Conservation (phyloP, 306 rosid genomes). For the Hippophae tibetana region DNA sequence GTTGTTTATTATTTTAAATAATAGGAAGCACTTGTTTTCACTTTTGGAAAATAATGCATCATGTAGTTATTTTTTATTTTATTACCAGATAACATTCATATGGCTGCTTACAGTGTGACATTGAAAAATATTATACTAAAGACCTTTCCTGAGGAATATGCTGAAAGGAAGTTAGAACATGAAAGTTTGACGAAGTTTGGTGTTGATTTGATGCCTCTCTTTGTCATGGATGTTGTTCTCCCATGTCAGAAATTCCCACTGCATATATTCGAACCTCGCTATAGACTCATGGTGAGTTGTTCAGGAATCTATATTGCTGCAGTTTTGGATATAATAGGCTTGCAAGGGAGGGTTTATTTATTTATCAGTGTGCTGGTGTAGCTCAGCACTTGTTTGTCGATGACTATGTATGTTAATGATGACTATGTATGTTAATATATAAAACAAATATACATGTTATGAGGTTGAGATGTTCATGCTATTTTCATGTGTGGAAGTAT, state of each 20-base stretch:
- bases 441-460: too few species aligned
- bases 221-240: conserved; percentile 97
- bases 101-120: conserved; percentile 66
- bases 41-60: conserved; percentile 5
- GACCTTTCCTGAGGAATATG: conserved; percentile 87
- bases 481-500: too few species aligned
- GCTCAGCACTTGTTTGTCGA: too few species aligned
- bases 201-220: conserved; percentile 84
- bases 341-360: neutral
- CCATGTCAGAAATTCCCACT: conserved; percentile 90
- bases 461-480: too few species aligned
- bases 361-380: too few species aligned
- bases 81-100: conserved; percentile 7
- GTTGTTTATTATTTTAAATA: conserved; percentile 3
- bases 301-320: neutral
- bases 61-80: neutral
- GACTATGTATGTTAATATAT: too few species aligned
- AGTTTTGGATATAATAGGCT: neutral
- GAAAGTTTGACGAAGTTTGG: conserved; percentile 55
- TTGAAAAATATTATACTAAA: conserved; percentile 79
- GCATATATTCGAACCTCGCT: conserved; percentile 94
- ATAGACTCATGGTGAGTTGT: conserved; percentile 92
- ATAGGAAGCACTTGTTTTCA: conserved; percentile 2
- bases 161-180: conserved; percentile 79
- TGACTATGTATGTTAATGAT: too few species aligned